A percentile compares a stretch with the other conserved stretches of the same genome.
Conservation (phyloP, 495 filamentous ascomycete genomes). For the Podospora sp. region DNA sequence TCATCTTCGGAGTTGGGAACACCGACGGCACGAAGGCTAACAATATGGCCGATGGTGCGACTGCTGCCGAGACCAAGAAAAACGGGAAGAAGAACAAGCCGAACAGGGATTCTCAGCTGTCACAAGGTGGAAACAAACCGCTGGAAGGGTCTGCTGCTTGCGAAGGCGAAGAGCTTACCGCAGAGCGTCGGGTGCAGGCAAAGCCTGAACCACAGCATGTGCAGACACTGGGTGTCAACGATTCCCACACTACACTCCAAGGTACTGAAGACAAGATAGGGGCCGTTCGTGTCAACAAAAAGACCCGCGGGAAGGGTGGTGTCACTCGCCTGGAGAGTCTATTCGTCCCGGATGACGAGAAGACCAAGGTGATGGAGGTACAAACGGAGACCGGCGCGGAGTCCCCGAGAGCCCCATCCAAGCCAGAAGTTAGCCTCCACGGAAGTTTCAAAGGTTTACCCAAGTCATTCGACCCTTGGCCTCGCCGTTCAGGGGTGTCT, state of each 20-base stretch:
- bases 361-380: not conserved
- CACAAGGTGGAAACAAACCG: not conserved
- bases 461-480: slow-evolving; percentile 21
- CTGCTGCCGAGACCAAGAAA: not conserved
- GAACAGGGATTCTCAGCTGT: not conserved
- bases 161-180: not conserved
- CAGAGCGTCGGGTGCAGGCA: not conserved
- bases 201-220: not conserved
- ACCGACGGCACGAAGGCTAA: not conserved
- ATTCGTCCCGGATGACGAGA: not conserved
- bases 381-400: not conserved
- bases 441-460: slow-evolving; percentile 18
- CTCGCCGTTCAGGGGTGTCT: not conserved
- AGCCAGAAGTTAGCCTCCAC: slow-evolving; percentile 9
- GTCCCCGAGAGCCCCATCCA: not conserved
- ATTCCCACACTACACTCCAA: not conserved
- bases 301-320: not conserved
- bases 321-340: not conserved
- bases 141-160: not conserved
- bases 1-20: not conserved
- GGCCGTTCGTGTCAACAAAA: not conserved
- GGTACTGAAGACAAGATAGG: not conserved
- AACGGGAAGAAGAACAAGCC: slow-evolving; percentile 8
- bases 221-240: not conserved
- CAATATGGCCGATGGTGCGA: not conserved